Percentiles rank a stretch among this genome's conserved stretches.
Evolutionary conservation across 768 basidiomycete genomes (phyloP).

Genomic region (Galerina sulciceps): DNA sequence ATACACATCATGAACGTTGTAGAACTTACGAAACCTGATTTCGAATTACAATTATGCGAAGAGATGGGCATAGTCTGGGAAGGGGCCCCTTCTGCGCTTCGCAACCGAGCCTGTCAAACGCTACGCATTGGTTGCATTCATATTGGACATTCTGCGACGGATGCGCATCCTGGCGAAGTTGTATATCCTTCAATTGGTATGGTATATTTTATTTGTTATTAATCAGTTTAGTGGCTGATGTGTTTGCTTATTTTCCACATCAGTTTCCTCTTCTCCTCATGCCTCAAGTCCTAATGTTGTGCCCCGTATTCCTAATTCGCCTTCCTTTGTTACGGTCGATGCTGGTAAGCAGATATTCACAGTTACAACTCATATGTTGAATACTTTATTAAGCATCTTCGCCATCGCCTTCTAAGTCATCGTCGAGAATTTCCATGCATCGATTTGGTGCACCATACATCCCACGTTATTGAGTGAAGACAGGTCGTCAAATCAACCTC

Average conservation of each 20-base stretch:
- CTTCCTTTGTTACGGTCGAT: too few species aligned
- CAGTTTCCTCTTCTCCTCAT: neutral
- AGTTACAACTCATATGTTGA: too few species aligned
- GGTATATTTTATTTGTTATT: neutral
- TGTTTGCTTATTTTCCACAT: neutral
- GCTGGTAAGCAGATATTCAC: too few species aligned
- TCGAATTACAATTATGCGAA: neutral
- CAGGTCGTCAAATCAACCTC: neutral
- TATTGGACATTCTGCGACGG: neutral
- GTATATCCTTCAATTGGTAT: neutral
- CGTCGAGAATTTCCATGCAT: neutral
- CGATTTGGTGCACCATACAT: neutral
- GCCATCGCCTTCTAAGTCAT: too few species aligned
- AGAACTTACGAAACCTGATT: neutral
- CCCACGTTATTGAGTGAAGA: neutral
- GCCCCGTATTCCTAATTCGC: too few species aligned
- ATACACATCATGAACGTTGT: neutral
- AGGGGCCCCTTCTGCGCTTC: neutral
- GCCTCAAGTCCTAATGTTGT: neutral
- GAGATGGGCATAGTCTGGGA: neutral
- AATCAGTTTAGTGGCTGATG: too few species aligned
- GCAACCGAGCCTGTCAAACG: conserved; percentile 9
- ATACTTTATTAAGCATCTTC: too few species aligned
- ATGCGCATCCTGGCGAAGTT: neutral
- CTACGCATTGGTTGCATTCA: neutral